These are phyloP conservation scores for Curvularia lunata DNA, from an alignment of 2,329 filamentous ascomycete genomes.

Conservation along the genomic window DNA sequence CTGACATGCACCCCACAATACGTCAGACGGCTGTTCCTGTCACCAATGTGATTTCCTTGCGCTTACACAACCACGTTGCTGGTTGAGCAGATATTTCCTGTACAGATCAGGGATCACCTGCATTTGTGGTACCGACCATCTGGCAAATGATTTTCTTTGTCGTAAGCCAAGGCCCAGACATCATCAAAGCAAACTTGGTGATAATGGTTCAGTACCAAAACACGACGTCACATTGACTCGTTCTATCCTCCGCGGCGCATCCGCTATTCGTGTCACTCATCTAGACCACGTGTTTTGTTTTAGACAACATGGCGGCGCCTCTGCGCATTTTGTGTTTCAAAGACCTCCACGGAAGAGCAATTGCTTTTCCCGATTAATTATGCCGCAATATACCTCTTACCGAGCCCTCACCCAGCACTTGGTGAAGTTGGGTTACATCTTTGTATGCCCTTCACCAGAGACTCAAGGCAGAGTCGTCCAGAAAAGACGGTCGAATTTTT, in stretches of 20 bases:
- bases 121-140: neutral
- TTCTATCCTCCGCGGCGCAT: conserved; percentile 13
- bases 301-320: neutral
- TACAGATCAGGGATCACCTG: too few species aligned
- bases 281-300: neutral
- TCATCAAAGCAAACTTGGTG: neutral
- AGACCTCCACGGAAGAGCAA: conserved; percentile 8
- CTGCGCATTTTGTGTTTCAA: conserved; percentile 2
- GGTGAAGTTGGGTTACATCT: conserved; percentile 21
- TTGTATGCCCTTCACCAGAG: conserved; percentile 33
- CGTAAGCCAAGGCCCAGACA: conserved; percentile 6
- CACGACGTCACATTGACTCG: conserved; percentile 29
- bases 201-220: conserved; percentile 5
- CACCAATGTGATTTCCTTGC: neutral
- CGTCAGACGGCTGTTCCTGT: neutral
- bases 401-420: conserved; percentile 23
- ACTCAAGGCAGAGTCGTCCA: conserved; percentile 27
- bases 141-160: neutral
- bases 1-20: conserved; percentile 10
- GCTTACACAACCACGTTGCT: neutral
- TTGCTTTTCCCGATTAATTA: conserved; percentile 4
- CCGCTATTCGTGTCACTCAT: neutral
- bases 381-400: conserved; percentile 20
- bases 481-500: conserved; percentile 20
- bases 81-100: neutral